Conservation (phyloP, 306 rosid species). For the Castanopsis chinensis region DNA sequence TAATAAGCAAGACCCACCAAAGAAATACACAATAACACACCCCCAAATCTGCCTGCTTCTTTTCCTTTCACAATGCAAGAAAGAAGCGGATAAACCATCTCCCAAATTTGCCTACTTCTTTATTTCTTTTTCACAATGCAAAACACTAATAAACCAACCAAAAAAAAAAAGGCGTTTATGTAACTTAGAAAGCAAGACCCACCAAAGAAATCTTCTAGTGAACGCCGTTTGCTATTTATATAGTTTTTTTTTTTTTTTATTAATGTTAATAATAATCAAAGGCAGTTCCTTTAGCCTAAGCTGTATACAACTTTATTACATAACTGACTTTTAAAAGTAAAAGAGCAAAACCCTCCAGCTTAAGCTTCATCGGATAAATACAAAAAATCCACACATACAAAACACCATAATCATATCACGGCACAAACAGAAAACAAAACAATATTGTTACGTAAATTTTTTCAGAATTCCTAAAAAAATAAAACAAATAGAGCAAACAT, state of each 20-base stretch:
- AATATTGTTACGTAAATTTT: neutral
- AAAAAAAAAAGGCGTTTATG: neutral
- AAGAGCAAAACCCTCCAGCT: neutral
- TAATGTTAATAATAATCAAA: neutral
- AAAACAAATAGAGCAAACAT: neutral
- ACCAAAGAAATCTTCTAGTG: neutral
- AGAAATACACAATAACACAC: slow-evolving; percentile 8
- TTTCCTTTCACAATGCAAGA: neutral
- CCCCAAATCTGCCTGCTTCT: neutral
- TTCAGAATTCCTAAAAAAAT: neutral
- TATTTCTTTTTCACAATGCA: no score
- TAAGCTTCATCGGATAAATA: neutral
- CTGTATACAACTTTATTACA: slow-evolving; percentile 24
- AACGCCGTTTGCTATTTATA: neutral
- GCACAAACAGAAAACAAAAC: neutral
- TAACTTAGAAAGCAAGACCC: no score
- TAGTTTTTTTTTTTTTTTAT: no score
- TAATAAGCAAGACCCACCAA: neutral
- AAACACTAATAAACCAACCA: neutral
- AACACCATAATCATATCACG: neutral
- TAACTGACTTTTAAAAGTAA: slow-evolving; percentile 34
- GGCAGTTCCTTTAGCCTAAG: neutral
- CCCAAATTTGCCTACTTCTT: no score
- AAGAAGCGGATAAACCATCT: no score
- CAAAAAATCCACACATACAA: neutral